Evolutionary conservation across 495 filamentous ascomycete genomes (phyloP), one percentile per base, ranked within the genome.

Genomic region (Penicillium goetzii): DNA sequence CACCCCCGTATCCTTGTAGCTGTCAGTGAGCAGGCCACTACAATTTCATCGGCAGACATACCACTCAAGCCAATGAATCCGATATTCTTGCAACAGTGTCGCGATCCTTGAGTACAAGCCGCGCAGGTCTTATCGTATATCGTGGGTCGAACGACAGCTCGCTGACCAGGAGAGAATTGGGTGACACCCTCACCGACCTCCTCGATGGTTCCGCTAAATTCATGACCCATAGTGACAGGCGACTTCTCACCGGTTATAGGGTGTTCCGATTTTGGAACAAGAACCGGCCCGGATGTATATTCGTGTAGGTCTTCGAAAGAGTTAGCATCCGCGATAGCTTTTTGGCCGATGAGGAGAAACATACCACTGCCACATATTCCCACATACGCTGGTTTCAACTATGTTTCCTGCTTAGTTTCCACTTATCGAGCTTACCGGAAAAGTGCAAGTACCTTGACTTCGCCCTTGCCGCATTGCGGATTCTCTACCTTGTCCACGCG

Each of bases 21-120:
- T 47, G 21, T 43, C 55, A 43, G 25, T 9, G 10, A 21, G 7
- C 12, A 30, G 1, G 3, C 49, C 49, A 21, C 12, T 11, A 15
- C 2, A 52, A 11, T 17, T 15, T 33, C 5, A 49, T 34, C 10
- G 26, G 17, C 0, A 21, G 21, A 41, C 62, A 38, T 71, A 62
- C 84, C 83, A 53, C 84, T 85, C 34, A 88, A 66, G 2, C 87
- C 87, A 19, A 89, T 75, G 61, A 89, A 88, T 0, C 86, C 86
- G 56, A 84, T 84, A 30, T 78, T 82, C 51, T 84, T 78, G 66
- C 87, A 89, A 66, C 83, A 85, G 59, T 88, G 86, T 53, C 83
- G 72, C 25, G 80, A 75, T 9, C 81, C 82, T 7, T 77, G 73
- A 56, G 77, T 72, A 64, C 87, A 89, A 8, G 86, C 73, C 1